Conservation (phyloP, 176 grass and related monocot species). For the Rhynchospora tenuis region DNA sequence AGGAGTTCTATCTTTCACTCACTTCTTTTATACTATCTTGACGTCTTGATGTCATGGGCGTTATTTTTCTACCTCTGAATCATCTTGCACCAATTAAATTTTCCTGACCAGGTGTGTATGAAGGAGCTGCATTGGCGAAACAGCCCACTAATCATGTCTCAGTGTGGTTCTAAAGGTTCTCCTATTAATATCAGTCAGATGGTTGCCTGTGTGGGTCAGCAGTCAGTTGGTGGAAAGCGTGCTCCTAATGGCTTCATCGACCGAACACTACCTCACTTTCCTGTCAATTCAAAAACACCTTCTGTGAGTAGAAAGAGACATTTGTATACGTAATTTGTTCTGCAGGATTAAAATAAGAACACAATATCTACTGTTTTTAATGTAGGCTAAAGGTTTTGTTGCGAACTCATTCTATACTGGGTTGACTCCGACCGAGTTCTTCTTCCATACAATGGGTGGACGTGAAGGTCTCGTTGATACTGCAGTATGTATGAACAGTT, state of each 20-base stretch:
- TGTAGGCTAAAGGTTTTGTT: slow-evolving; percentile 96
- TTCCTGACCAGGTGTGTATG: slow-evolving; percentile 69
- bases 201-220: slow-evolving; percentile 95
- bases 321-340: slow-evolving; percentile 22
- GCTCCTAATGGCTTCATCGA: slow-evolving; percentile 91
- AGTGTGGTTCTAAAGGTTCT: slow-evolving; percentile 99
- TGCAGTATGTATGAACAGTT: slow-evolving; percentile 49
- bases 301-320: slow-evolving; percentile 54
- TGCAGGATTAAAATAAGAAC: slow-evolving; percentile 19
- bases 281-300: slow-evolving; percentile 85
- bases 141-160: slow-evolving; percentile 96
- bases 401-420: slow-evolving; percentile 96
- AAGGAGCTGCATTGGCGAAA: slow-evolving; percentile 83
- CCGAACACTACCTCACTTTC: slow-evolving; percentile 96
- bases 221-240: slow-evolving; percentile 91
- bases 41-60: background rate
- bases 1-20: slow-evolving; percentile 22
- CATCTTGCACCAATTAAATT: background rate
- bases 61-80: background rate
- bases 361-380: background rate
- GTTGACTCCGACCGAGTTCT: slow-evolving; percentile 90
- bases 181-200: slow-evolving; percentile 97
- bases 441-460: slow-evolving; percentile 99
- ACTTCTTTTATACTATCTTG: background rate
- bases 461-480: slow-evolving; percentile 98